Evolutionary conservation across 495 filamentous ascomycete species (phyloP).

Genomic region (Penicillium alfredii): DNA sequence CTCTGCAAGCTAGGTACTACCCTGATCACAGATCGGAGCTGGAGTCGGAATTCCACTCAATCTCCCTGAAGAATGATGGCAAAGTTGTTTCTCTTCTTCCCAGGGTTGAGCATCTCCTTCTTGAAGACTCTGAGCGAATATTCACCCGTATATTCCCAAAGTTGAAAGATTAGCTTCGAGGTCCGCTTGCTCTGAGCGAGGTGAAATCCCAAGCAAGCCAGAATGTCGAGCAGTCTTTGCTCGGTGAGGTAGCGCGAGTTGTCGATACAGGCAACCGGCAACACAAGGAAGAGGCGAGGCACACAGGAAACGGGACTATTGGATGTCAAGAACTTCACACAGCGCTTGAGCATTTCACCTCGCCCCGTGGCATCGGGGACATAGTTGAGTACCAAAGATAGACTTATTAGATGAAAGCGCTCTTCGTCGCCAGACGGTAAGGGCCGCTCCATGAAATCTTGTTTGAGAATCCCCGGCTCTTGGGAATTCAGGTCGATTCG

Average conservation of each 20-base stretch:
- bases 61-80: constrained; percentile 55
- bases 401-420: constrained; percentile 79
- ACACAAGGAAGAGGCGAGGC: constrained; percentile 84
- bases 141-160: constrained; percentile 56
- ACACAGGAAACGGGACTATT: constrained; percentile 30
- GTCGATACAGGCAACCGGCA: constrained; percentile 79
- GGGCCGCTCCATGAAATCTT: constrained; percentile 92
- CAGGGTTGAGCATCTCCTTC: constrained; percentile 71
- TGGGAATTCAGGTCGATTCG: constrained; percentile 91
- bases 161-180: constrained; percentile 79
- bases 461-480: constrained; percentile 67
- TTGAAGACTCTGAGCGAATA: constrained; percentile 39
- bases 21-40: too few relatives aligned
- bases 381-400: constrained; percentile 95
- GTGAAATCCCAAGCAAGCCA: constrained; percentile 69
- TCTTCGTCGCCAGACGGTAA: constrained; percentile 56
- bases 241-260: constrained; percentile 92
- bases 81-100: constrained; percentile 80
- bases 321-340: constrained; percentile 45
- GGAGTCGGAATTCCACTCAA: too few relatives aligned
- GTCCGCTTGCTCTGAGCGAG: constrained; percentile 62
- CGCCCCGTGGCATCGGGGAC: constrained; percentile 68
- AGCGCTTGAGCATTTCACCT: constrained; percentile 81
- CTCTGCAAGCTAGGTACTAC: constrained; percentile 22
- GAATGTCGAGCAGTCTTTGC: constrained; percentile 61